Conservation (phyloP, 441 rosid species). For the Adansonia madagascariensis region DNA sequence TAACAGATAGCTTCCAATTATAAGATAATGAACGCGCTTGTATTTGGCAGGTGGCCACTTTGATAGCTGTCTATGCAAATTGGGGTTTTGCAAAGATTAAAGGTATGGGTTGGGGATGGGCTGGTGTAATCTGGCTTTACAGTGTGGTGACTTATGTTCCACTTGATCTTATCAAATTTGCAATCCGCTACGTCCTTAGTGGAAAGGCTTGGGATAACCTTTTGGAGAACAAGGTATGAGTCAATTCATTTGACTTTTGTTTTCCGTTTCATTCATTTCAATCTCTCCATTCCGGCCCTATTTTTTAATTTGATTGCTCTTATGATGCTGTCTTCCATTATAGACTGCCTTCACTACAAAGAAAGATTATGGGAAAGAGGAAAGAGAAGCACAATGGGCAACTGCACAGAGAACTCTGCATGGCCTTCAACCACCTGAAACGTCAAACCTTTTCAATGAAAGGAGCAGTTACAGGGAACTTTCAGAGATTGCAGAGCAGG, state of each 20-base stretch:
- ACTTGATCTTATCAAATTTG: conserved; percentile 78
- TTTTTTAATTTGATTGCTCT: background rate
- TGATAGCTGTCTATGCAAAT: conserved; percentile 78
- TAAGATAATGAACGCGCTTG: background rate
- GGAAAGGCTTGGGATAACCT: conserved; percentile 93
- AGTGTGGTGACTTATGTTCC: conserved; percentile 73
- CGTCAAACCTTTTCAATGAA: conserved; percentile 52
- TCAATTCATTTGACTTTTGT: background rate
- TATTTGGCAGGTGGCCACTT: conserved; percentile 61
- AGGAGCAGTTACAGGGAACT: conserved; percentile 76
- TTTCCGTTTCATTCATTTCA: background rate
- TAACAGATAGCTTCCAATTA: background rate
- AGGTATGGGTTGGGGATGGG: conserved; percentile 95
- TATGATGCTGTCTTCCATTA: background rate
- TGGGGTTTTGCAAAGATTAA: conserved; percentile 75
- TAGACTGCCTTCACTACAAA: conserved; percentile 92
- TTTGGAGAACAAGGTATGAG: conserved; percentile 75
- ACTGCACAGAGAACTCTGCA: conserved; percentile 89
- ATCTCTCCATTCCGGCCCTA: background rate
- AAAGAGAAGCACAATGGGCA: conserved; percentile 97
- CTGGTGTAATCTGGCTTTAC: conserved; percentile 82
- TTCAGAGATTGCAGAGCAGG: conserved; percentile 91
- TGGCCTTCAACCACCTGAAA: conserved; percentile 82
- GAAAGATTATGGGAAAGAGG: conserved; percentile 92
- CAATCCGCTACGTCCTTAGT: conserved; percentile 65